Evolutionary conservation across 1,139 yeast species (phyloP), one percentile per base, ranked within the genome.

Genomic region (Nadsonia commutata): DNA sequence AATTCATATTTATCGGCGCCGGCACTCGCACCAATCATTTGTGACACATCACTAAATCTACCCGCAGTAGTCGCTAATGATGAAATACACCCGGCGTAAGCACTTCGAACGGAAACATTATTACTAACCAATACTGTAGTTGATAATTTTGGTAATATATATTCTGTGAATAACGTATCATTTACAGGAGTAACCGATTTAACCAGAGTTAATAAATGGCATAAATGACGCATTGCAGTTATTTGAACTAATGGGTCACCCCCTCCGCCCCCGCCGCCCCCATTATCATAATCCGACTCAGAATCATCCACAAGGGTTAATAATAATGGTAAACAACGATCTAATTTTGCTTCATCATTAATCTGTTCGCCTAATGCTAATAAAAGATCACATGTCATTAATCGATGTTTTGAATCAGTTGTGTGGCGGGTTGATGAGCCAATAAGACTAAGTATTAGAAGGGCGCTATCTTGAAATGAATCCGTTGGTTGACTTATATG

Each of bases 291-390:
- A n/a, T n/a, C n/a, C n/a, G n/a, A n/a, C n/a, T n/a, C n/a, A 0
- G 69, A 62, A 48, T 74, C 81, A 42, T 74, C 76, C 18, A 77
- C 57, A 46, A 77, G 64, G 7, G 71, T 57, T 31, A 83, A 72
- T 31, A 90, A 61, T 55, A 80, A 84, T 0, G 99, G 97, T 19
- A 90, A 58, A 27, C 90, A 77, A 40, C 96, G 65, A 57, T 90
- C 97, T 40, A 90, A 65, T 55, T 86, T 88, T 18, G 80, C 80
- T 46, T 83, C 94, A 56, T 90, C 97, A 37, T 75, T 74, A 2
- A 85, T 67, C 47, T 77, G 71, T 55, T 84, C 95, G 1, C 93
- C 76, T 16, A 90, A 66, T 0, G 85, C 85, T 11, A 85, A 58
- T 2, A 90, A 71, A 45, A 88, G 60, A 53, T 86, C 93, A 51